These are phyloP conservation scores for Tagetes erecta DNA, from an alignment of 129 eudicot species.

Conservation along the genomic window DNA sequence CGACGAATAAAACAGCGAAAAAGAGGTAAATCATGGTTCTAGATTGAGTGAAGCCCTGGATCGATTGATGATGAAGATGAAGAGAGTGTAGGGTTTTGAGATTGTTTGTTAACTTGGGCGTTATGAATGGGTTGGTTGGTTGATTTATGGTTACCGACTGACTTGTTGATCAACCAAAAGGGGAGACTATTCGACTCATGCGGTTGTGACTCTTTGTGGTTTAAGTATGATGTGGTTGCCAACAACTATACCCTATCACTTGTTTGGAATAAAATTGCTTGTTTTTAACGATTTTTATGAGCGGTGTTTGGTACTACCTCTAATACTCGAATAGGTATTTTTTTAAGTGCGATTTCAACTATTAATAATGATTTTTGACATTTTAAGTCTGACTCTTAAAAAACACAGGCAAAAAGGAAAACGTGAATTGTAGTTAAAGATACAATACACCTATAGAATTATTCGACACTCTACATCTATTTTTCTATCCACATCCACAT, in stretches of 20 bases:
- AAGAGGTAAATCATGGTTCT: slow-evolving; percentile 54
- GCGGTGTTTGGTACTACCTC: no score
- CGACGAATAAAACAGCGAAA: slow-evolving; percentile 44
- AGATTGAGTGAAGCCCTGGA: slow-evolving; percentile 19
- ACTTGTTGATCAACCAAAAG: slow-evolving; percentile 7
- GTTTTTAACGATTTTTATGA: no score
- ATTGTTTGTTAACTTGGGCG: not conserved
- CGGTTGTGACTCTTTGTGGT: not conserved
- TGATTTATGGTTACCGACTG: slow-evolving; percentile 29
- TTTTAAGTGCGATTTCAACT: no score
- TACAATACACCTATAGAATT: no score
- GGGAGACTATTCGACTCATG: slow-evolving; percentile 18
- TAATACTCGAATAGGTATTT: no score
- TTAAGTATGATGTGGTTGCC: not conserved
- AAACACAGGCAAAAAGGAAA: no score
- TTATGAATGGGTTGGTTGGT: not conserved
- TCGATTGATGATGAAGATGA: slow-evolving; percentile 8
- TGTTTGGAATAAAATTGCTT: not conserved
- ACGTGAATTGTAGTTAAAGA: no score
- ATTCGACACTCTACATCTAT: no score
- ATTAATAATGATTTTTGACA: no score
- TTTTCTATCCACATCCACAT: no score
- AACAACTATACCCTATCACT: not conserved
- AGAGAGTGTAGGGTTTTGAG: slow-evolving; percentile 12
- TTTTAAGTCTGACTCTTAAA: no score